Evolutionary conservation across 441 rosid genomes (phyloP), one percentile per base, ranked within the genome.

Genomic region (Jatropha podagrica): DNA sequence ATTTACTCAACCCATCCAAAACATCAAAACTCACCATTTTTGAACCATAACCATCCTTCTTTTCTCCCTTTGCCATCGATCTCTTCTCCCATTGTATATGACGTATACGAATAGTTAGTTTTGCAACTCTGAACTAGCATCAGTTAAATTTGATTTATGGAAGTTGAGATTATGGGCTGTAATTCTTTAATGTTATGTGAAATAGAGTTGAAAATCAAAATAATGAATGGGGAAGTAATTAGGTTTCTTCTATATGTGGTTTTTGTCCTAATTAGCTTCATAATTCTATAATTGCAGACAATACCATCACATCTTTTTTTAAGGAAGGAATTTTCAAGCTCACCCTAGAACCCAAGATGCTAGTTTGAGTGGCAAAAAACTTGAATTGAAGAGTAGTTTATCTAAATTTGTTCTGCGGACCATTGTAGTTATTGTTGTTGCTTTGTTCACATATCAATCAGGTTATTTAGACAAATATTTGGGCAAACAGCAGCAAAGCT

Each of bases 381-480:
- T 83, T n/a, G 80, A 80, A 49, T 69, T 87, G 0, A 77, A 79
- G 72, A 86, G 91, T 61, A 78, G 75, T 44, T 74, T 86, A 54
- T 70, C 86, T 0, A 85, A 80, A 69, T 67, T 85, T 67, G 65
- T 86, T 59, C 7, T 90, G 23, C 97, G 94, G 79, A 83, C 89
- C 46, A 82, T 80, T 52, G 79, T 84, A 4, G 78, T 88, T 54
- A 86, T 78, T 60, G 87, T 88, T 80, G 92, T 89, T 63, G 77
- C 81, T 62, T 52, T 88, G 69, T 72, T 83, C 18, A 94, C 92
- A 0, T 91, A 90, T 76, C 90, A 74, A 76, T 77, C 71, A 64
- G 97, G 97, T 37, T 87, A 86, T 73, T 77, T 91, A 70, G 98
- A 92, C 73, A 75, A 84, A 38, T 84, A 83, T 77, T 62, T 90